Evolutionary conservation across 352 stramenopile species (phyloP).

Genomic region (Pythium phragmitis): DNA sequence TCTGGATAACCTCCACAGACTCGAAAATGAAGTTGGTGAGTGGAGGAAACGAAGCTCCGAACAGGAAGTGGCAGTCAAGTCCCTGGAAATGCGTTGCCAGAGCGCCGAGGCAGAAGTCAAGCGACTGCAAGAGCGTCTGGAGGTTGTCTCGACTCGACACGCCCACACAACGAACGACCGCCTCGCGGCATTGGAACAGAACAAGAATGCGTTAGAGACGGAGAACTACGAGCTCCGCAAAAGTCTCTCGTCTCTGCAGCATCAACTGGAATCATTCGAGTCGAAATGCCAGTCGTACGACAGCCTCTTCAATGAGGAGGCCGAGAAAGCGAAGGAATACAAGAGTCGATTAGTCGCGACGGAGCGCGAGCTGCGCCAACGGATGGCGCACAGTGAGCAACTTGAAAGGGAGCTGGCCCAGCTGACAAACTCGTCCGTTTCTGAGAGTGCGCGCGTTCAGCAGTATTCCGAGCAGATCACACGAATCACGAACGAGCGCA

Average conservation of each 20-base stretch:
- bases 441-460: slow-evolving; percentile 31
- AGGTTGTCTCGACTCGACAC: slow-evolving; percentile 36
- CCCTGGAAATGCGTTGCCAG: slow-evolving; percentile 41
- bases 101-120: slow-evolving; percentile 42
- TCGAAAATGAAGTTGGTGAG: slow-evolving; percentile 48
- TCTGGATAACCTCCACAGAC: slow-evolving; percentile 41
- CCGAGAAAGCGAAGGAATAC: slow-evolving; percentile 35
- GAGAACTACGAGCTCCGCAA: slow-evolving; percentile 54
- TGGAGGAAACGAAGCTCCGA: slow-evolving; percentile 41
- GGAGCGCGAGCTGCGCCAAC: slow-evolving; percentile 32
- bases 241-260: slow-evolving; percentile 43
- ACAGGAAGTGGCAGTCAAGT: slow-evolving; percentile 38
- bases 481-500: slow-evolving; percentile 50
- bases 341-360: slow-evolving; percentile 27
- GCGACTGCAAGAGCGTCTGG: slow-evolving; percentile 42
- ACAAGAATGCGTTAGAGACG: slow-evolving; percentile 48
- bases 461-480: slow-evolving; percentile 42
- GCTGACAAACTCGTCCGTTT: slow-evolving; percentile 32
- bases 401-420: slow-evolving; percentile 49
- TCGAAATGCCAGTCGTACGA: slow-evolving; percentile 47
- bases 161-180: slow-evolving; percentile 60
- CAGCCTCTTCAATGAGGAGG: slow-evolving; percentile 31
- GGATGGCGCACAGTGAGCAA: slow-evolving; percentile 36
- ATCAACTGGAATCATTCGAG: slow-evolving; percentile 48
- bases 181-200: slow-evolving; percentile 49